phyloP scores from a whole-genome alignment of 2,329 filamentous ascomycete genomes.

The Diaporthe sp. region DNA sequence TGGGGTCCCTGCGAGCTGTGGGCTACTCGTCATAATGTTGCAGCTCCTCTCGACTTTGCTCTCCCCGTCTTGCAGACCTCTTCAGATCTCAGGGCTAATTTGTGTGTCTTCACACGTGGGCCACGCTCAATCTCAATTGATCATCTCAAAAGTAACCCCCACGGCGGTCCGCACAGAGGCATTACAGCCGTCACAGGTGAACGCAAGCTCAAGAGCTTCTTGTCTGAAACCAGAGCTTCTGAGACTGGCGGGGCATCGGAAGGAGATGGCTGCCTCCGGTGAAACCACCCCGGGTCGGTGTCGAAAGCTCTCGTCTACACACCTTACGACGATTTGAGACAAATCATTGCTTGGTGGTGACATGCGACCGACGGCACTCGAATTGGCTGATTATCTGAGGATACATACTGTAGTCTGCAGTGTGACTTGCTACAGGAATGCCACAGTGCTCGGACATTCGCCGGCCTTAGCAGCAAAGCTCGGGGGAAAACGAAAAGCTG shows the following conservation, averaged over 20 bases:
- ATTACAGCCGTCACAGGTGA: not conserved
- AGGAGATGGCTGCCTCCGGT: conserved; percentile 26
- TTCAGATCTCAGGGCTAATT: not conserved
- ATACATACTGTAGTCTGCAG: not conserved
- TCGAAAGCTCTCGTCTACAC: not conserved
- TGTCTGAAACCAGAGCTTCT: conserved; percentile 25
- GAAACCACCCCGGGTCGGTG: conserved; percentile 6
- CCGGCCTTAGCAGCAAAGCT: not conserved
- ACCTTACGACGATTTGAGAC: not conserved
- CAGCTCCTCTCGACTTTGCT: not conserved
- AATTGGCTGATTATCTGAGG: not conserved
- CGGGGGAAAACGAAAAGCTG: not conserved
- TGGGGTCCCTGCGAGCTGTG: not conserved
- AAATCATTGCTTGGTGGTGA: not conserved
- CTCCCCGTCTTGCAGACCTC: not conserved
- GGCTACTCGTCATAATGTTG: not conserved
- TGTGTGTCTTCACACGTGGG: conserved; percentile 13
- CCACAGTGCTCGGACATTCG: not conserved
- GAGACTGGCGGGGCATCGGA: conserved; percentile 13
- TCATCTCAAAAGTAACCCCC: not conserved
- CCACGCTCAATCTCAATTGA: not conserved
- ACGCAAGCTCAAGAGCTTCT: conserved; percentile 24
- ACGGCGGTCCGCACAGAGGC: conserved; percentile 10
- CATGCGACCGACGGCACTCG: not conserved
- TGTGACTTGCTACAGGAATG: not conserved